Conservation (phyloP, 352 stramenopile species). For the Pythium periplocum region DNA sequence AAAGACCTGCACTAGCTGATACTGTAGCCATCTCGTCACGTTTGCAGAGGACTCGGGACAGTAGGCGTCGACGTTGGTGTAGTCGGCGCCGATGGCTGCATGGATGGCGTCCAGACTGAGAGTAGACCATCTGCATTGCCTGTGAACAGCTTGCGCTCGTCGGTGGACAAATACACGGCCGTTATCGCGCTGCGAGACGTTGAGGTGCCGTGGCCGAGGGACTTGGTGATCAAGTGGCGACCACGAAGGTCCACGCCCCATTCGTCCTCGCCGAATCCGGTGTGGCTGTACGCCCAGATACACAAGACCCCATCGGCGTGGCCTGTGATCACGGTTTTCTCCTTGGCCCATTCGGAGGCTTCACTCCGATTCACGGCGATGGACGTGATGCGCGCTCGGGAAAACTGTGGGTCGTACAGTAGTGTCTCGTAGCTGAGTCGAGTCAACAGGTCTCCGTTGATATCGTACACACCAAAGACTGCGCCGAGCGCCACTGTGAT, state of each 20-base stretch:
- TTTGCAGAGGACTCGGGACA: neutral
- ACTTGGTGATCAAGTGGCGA: constrained; percentile 30
- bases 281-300: constrained; percentile 61
- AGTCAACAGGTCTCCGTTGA: constrained; percentile 55
- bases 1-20: too few relatives aligned
- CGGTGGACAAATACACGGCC: constrained; percentile 35
- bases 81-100: constrained; percentile 7
- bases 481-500: constrained; percentile 43
- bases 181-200: constrained; percentile 36
- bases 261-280: constrained; percentile 27
- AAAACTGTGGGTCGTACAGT: constrained; percentile 34
- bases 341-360: constrained; percentile 46
- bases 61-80: constrained; percentile 16
- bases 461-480: constrained; percentile 56
- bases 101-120: constrained; percentile 34
- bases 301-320: constrained; percentile 56
- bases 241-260: constrained; percentile 52
- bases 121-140: constrained; percentile 49
- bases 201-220: neutral
- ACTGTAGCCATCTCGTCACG: too few relatives aligned
- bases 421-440: constrained; percentile 40
- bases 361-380: constrained; percentile 46
- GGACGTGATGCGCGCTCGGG: constrained; percentile 31
- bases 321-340: constrained; percentile 62
- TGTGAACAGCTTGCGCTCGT: constrained; percentile 62